These are phyloP conservation scores for Rhizopogon roseolus DNA, from an alignment of 768 basidiomycete genomes.

Conservation along the genomic window DNA sequence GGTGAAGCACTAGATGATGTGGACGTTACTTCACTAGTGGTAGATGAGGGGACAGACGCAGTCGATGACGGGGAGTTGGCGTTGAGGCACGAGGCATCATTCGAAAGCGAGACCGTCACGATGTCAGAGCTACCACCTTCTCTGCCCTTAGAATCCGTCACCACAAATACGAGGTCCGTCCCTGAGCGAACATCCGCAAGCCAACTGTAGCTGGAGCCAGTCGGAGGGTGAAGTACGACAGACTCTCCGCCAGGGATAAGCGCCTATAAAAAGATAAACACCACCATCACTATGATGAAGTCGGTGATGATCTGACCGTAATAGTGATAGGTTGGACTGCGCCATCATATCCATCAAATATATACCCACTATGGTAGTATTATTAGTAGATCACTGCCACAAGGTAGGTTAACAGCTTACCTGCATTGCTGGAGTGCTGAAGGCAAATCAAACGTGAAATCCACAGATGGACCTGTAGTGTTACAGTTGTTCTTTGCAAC, in stretches of 20 bases:
- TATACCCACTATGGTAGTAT: slow-evolving; percentile 34
- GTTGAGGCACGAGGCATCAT: slow-evolving; percentile 48
- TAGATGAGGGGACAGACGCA: slow-evolving; percentile 19
- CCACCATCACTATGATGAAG: background rate
- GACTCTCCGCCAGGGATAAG: slow-evolving; percentile 59
- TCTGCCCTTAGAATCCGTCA: slow-evolving; percentile 46
- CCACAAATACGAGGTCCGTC: slow-evolving; percentile 52
- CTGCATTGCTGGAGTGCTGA: slow-evolving; percentile 56
- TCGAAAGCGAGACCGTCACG: slow-evolving; percentile 40
- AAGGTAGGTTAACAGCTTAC: slow-evolving; percentile 26
- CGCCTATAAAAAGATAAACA: slow-evolving; percentile 32
- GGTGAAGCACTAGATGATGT: slow-evolving; percentile 15
- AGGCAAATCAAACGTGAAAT: slow-evolving; percentile 48
- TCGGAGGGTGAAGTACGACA: slow-evolving; percentile 36
- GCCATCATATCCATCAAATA: slow-evolving; percentile 37
- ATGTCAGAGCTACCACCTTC: slow-evolving; percentile 60
- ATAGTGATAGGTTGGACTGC: slow-evolving; percentile 55
- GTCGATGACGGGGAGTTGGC: slow-evolving; percentile 50
- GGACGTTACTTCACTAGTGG: slow-evolving; percentile 8
- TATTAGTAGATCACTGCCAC: slow-evolving; percentile 4
- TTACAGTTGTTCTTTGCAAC: slow-evolving; percentile 41
- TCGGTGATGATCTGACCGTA: slow-evolving; percentile 29
- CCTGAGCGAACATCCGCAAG: slow-evolving; percentile 50
- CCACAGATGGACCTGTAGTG: slow-evolving; percentile 36
- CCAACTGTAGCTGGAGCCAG: slow-evolving; percentile 45